Base-by-base conservation (phyloP, 2,329 filamentous ascomycete genomes). In the Penicillium sp. region DNA sequence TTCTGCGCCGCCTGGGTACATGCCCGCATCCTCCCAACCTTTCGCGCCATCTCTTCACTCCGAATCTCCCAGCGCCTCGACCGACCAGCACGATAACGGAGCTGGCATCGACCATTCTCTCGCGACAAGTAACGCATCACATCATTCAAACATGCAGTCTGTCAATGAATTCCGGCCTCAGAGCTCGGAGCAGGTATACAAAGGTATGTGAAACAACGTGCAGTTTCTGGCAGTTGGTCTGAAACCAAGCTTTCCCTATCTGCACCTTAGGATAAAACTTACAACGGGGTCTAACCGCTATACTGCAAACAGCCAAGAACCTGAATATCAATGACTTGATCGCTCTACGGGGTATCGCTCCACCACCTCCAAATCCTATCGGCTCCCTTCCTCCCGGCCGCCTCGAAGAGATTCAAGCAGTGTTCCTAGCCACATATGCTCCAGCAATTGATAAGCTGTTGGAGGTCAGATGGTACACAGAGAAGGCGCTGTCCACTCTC, bases 381-480 rank as follows among this genome's bases (percentile, higher is more conserved):
- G 84, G 70, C 49, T 79, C 76, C 57, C 73, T 83, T 42, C 73
- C 81, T 6, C 75, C 77, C 30, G 74, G 77, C 7, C 78, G 77
- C 61, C 82, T 91, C 54, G 86, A 88, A 69, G 89, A 92, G 73
- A 87, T 92, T 61, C 88, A 87, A 65, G 85, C 85, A 64, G 80
- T 94, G 17, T 96, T 91, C 77, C 85, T 86, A 69, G 89, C 89
- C 67, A 88, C 92, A 66, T 96, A 95, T 75, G 90, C 89, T 4
- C 85, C 85, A 1, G 90, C 88, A 8, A 85, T 95, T 51, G 89
- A 91, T 76, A 85, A 85, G 54, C 89, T 95, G 65, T 85, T 96
- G 65, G 93, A 97, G 76, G 91, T 92, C 7, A 85, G 84, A 30
- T 98, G 93, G 93, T 97, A 92, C 79, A 86, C 81, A 28, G 80